A percentile compares a stretch with the other conserved stretches of the same genome.
phyloP scores from a whole-genome alignment of 2,329 filamentous ascomycete genomes.

The Epichloe brachyelytri region DNA sequence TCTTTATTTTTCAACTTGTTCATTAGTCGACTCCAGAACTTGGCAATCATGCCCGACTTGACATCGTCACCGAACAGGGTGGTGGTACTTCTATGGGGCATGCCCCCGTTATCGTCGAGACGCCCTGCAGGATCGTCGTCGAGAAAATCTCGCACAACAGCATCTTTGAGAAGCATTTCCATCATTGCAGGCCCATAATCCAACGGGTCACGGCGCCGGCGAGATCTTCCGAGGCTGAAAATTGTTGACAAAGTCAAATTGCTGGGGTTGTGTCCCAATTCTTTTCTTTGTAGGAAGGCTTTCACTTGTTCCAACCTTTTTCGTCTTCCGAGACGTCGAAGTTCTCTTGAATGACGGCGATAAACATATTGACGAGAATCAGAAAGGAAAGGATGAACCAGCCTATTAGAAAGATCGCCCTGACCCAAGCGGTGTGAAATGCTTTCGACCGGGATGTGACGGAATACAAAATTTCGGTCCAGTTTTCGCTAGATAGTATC shows the following conservation, averaged over 20 bases:
- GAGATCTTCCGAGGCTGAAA: slow-evolving; percentile 48
- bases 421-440: slow-evolving; percentile 77
- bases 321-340: slow-evolving; percentile 98
- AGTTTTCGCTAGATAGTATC: slow-evolving; percentile 89
- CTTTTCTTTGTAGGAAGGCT: slow-evolving; percentile 83
- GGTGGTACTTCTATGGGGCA: slow-evolving; percentile 20
- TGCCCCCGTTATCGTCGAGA: slow-evolving; percentile 16
- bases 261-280: slow-evolving; percentile 57
- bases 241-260: slow-evolving; percentile 68
- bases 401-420: slow-evolving; percentile 76
- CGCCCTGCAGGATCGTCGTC: slow-evolving; percentile 50
- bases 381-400: slow-evolving; percentile 97
- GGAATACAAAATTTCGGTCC: slow-evolving; percentile 78
- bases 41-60: slow-evolving; percentile 46
- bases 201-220: slow-evolving; percentile 61
- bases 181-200: slow-evolving; percentile 86
- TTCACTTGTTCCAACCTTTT: slow-evolving; percentile 90
- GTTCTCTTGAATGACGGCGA: slow-evolving; percentile 99
- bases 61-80: slow-evolving; percentile 28
- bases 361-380: slow-evolving; percentile 98
- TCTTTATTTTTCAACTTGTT: slow-evolving; percentile 51
- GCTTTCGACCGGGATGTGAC: slow-evolving; percentile 56
- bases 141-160: slow-evolving; percentile 86
- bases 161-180: slow-evolving; percentile 94
- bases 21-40: slow-evolving; percentile 47